Conservation (phyloP, 805 yeast species). For the Wickerhamiella lipophila region DNA sequence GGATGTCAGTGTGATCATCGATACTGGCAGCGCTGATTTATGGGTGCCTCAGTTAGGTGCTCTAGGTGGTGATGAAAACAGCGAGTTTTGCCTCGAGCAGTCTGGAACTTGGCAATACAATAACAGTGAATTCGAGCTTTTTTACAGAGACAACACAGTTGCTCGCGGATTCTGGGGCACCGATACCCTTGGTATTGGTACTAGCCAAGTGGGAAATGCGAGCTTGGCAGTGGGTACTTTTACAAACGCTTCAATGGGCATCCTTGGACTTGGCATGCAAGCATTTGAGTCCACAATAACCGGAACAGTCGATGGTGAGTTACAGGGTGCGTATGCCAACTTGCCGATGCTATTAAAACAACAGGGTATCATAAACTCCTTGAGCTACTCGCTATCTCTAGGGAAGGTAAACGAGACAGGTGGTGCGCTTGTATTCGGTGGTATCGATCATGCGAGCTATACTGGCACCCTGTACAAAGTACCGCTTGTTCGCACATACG, state of each 20-base stretch:
- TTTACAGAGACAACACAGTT: conserved; percentile 8
- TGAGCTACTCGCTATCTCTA: conserved; percentile 37
- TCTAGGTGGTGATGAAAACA: background rate
- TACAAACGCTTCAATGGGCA: conserved; percentile 47
- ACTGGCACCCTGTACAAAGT: conserved; percentile 32
- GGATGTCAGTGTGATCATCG: conserved; percentile 41
- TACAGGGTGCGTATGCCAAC: conserved; percentile 21
- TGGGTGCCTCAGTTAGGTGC: conserved; percentile 34
- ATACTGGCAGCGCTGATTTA: conserved; percentile 62
- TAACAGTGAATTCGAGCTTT: conserved; percentile 15
- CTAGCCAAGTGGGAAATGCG: conserved; percentile 36
- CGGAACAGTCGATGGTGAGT: conserved; percentile 4
- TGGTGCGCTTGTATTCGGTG: conserved; percentile 55
- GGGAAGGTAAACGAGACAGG: conserved; percentile 25
- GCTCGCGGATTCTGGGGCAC: conserved; percentile 52
- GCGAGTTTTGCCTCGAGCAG: background rate
- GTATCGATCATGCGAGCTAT: conserved; percentile 50
- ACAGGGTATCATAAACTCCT: conserved; percentile 32
- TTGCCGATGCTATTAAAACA: conserved; percentile 27
- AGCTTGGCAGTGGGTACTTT: conserved; percentile 63
- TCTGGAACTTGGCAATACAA: conserved; percentile 18
- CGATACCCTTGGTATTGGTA: conserved; percentile 46
- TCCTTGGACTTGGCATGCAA: conserved; percentile 25
- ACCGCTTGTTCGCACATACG: conserved; percentile 19
- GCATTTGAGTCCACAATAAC: conserved; percentile 18